phyloP scores from a whole-genome alignment of 768 basidiomycete species.

The Amanita pseudoporphyria region DNA sequence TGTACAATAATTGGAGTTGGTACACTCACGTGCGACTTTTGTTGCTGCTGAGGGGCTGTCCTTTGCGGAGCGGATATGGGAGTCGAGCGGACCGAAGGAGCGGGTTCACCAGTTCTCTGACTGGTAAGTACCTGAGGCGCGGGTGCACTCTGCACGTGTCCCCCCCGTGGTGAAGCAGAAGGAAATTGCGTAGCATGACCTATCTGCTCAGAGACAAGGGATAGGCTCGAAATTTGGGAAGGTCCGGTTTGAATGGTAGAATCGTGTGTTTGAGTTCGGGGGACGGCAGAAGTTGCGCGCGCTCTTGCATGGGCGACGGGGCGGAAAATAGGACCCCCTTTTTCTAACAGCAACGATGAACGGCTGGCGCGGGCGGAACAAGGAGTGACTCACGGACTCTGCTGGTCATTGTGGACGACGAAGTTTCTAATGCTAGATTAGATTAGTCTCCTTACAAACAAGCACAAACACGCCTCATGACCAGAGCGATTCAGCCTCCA shows the following conservation, averaged over 20 bases:
- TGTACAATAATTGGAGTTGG: background rate
- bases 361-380: background rate
- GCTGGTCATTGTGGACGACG: constrained; percentile 31
- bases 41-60: background rate
- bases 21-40: background rate
- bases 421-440: no score
- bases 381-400: constrained; percentile 50
- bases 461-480: constrained; percentile 3
- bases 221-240: background rate
- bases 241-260: background rate
- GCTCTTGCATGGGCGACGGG: constrained; percentile 52
- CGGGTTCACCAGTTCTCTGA: background rate
- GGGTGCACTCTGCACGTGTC: background rate
- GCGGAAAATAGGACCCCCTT: constrained; percentile 59
- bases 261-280: background rate
- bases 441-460: background rate
- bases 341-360: constrained; percentile 34
- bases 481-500: constrained; percentile 7
- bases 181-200: background rate
- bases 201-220: background rate
- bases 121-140: background rate
- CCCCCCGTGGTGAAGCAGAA: background rate
- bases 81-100: background rate
- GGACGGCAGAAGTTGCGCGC: constrained; percentile 21
- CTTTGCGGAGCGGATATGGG: background rate